Conservation (phyloP, 805 yeast species). For the Saturnispora saitoi region DNA sequence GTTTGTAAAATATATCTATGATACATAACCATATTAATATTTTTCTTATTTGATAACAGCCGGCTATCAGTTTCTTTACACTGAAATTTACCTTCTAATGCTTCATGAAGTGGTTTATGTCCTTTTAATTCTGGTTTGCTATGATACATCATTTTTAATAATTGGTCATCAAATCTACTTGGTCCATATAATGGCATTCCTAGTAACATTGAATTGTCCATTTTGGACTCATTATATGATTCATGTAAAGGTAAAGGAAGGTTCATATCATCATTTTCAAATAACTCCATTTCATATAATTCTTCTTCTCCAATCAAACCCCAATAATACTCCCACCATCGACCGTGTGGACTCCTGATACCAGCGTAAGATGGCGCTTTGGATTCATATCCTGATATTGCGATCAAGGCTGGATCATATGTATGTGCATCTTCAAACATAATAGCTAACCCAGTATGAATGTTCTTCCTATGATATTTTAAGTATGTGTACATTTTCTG, state of each 20-base stretch:
- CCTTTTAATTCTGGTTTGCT: not conserved
- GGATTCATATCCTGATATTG: conserved; percentile 3
- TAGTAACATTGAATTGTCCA: not conserved
- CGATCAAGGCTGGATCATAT: not conserved
- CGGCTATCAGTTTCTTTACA: not conserved
- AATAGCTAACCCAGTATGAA: not conserved
- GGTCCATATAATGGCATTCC: conserved; percentile 4
- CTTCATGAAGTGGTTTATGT: not conserved
- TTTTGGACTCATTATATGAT: not conserved
- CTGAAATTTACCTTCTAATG: not conserved
- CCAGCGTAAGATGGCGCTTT: not conserved
- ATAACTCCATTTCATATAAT: not conserved
- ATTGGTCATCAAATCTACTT: conserved; percentile 1
- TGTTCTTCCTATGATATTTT: conserved; percentile 2
- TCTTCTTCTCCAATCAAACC: conserved; percentile 2
- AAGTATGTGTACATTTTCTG: conserved; percentile 1
- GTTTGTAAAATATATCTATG: conserved; percentile 2
- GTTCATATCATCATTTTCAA: not conserved
- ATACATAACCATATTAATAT: not conserved
- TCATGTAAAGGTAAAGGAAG: not conserved
- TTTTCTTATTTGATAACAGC: not conserved
- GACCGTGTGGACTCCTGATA: not conserved
- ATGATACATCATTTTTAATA: conserved; percentile 1
- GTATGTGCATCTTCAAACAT: not conserved
- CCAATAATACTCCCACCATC: conserved; percentile 4